Base-by-base conservation (phyloP, 345 rosid species). In the Capsella bursapastoris region DNA sequence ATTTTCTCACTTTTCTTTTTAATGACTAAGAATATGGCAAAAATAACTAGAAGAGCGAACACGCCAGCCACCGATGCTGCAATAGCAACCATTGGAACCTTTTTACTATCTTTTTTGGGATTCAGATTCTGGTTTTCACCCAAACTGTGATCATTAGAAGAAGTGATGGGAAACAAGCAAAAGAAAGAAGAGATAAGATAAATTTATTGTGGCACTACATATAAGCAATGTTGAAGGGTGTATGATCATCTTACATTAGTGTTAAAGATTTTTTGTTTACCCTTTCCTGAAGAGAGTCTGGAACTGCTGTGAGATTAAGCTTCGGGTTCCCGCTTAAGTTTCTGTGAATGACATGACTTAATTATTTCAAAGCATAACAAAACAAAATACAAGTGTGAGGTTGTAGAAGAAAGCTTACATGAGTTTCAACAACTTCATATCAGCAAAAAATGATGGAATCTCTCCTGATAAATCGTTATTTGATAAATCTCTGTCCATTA, bases 401-500 rank as follows among this genome's bases (percentile, higher is more conserved):
- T 34, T 34, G 37, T 34, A 7, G 5, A 34, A 34, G 55, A 40
- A 77, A 64, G 37, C 93, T 84, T 64, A 87, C 90, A 90, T 68
- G 64, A 70, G 14, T 51, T 57, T 84, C 69, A 90, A 68, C 61
- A 66, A 75, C 29, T 80, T 35, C 82, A 88, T 34, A 28, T 76
- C 47, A n/a, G 87, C 75, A 5, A 90, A 82, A 76, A 81, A 78
- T 6, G 25, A 47, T 0, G 96, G 93, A 28, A 90, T 70, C 1
- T 62, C 8, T 59, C 93, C 93, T 22, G 72, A 72, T 58, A 90
- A 73, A 68, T 52, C 76, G 56, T 85, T 88, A 12, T 79, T 77
- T 3, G 94, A 90, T 27, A 88, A 78, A 72, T 88, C 91, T 82
- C 93, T 90, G 83, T 38, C 22, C 60, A 60, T 65, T 65, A 5